These are phyloP conservation scores for Asterionellopsis glacialis DNA, from an alignment of 108 stramenopile species.

Conservation along the genomic window DNA sequence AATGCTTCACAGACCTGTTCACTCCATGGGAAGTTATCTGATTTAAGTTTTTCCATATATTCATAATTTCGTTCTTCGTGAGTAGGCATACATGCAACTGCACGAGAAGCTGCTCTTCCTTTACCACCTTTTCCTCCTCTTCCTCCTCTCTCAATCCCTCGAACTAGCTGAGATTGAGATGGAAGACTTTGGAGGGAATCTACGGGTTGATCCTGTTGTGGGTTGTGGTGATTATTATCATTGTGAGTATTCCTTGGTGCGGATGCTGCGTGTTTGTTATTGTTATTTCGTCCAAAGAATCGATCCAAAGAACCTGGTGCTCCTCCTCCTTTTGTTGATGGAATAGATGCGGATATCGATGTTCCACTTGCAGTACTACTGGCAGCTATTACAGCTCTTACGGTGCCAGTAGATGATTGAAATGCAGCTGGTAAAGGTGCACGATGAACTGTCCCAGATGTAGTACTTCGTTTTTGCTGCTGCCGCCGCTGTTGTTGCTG, in stretches of 20 bases:
- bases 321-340: constrained; percentile 3
- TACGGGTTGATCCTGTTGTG: too few species aligned
- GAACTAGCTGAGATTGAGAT: too few species aligned
- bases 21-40: constrained; percentile 27
- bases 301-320: constrained; percentile 8
- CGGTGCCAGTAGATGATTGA: neutral
- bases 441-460: constrained; percentile 1
- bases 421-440: neutral
- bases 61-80: neutral
- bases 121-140: too few species aligned
- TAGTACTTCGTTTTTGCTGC: neutral
- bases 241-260: neutral
- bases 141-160: too few species aligned
- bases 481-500: constrained; percentile 6
- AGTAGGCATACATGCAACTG: neutral
- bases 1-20: constrained; percentile 32
- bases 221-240: neutral
- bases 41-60: neutral
- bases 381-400: neutral
- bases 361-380: neutral
- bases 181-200: neutral
- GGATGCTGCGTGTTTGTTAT: neutral
- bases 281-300: neutral
- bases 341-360: constrained; percentile 1
- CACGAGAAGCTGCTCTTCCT: too few species aligned